Evolutionary conservation across 306 rosid genomes (phyloP).

Genomic region (Citrullus mucosospermus): DNA sequence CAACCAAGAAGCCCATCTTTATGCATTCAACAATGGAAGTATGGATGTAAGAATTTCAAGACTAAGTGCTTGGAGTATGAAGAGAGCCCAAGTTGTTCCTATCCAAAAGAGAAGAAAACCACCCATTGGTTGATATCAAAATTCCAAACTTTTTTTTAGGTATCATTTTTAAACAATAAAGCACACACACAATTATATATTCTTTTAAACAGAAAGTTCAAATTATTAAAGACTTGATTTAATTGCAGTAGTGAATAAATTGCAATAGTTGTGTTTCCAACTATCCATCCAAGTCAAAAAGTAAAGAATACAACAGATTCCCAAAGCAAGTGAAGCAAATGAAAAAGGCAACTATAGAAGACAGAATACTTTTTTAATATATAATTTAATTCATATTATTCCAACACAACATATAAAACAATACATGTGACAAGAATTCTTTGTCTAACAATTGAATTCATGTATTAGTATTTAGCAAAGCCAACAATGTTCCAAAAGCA

Average conservation of each 20-base stretch:
- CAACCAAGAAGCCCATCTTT: conserved; percentile 35
- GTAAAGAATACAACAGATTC: neutral
- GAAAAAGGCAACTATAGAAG: neutral
- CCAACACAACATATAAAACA: neutral
- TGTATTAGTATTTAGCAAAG: neutral
- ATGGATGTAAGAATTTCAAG: conserved; percentile 21
- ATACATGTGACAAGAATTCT: neutral
- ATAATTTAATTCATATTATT: neutral
- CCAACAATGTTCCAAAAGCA: neutral
- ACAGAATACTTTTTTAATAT: neutral
- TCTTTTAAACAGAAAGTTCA: neutral
- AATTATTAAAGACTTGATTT: neutral
- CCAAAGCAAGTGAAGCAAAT: neutral
- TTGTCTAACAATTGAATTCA: neutral
- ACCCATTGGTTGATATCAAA: neutral
- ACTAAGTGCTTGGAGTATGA: conserved; percentile 61
- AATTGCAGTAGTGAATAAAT: neutral
- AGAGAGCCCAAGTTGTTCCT: conserved; percentile 19
- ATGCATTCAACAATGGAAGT: conserved; percentile 49
- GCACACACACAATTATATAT: neutral
- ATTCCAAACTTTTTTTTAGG: neutral
- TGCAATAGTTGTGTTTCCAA: neutral
- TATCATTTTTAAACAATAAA: neutral
- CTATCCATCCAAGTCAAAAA: neutral
- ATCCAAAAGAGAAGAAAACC: neutral